Base-by-base conservation (phyloP, 163 green algal species). In the Picocystis sp. region DNA sequence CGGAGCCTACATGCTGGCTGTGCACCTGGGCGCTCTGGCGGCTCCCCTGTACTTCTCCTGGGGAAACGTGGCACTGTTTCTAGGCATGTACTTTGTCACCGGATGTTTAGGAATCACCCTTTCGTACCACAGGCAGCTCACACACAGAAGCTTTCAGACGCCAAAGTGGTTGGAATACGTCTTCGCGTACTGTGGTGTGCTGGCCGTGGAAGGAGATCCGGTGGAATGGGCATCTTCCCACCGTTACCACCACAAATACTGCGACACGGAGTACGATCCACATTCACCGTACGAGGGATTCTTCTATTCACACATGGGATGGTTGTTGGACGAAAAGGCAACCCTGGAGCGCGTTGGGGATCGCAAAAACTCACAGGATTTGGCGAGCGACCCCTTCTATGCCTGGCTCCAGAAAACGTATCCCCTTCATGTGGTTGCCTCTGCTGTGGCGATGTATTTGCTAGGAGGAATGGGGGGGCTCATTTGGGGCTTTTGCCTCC, bases 121-220 rank as follows among this genome's bases (percentile, higher is more conserved):
- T 11, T 80, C 62, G 13, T 97, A 81, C 79, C 89, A 97, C 76
- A 57, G 44, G 12, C 76, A 93, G 69, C 72, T 97, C 15, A 75
- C 66, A 29, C 88, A 97, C 79, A 75, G 77, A 45, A 74, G 61
- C 42, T 97, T 97, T 65, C 46, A 65, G 43, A 83, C 79, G 3
- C 87, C 87, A 50, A 96, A 97, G 75, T 96, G 86, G 89, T 71
- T 98, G n/a, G 89, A 98, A 78, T 94, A 96, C 70, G 55, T 68
- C 3, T 67, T 96, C 45, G 86, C 89, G 9, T 98, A 98, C 77
- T 98, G 89, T 69, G 89, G 89, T 29, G 83, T 93, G 14, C 74
- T 94, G 46, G 75, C 86, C 1, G 75, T 95, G 50, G 71, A 92
- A 64, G 88, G 89, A 23, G 81, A 93, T 60, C 88, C 89, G 2